phyloP scores from a whole-genome alignment of 352 stramenopile species.

The Saprolegnia diclina region DNA sequence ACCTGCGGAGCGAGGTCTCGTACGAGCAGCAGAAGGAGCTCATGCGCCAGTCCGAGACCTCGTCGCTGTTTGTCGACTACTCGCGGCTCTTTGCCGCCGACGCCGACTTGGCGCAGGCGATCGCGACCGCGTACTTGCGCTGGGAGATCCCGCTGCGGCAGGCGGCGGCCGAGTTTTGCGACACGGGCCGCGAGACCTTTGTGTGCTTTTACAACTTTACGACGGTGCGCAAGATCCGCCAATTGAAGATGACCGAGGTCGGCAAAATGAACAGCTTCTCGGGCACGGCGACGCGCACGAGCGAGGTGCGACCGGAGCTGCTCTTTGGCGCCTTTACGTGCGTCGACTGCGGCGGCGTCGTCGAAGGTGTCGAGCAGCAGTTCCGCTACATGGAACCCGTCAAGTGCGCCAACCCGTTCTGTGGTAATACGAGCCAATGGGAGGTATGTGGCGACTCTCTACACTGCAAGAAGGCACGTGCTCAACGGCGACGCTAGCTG shows the following conservation, averaged over 20 bases:
- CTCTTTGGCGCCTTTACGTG: slow-evolving; percentile 94
- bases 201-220: slow-evolving; percentile 87
- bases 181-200: slow-evolving; percentile 60
- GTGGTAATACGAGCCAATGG: slow-evolving; percentile 84
- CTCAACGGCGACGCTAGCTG: slow-evolving; percentile 35
- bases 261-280: slow-evolving; percentile 90
- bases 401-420: slow-evolving; percentile 95
- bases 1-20: slow-evolving; percentile 75
- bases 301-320: slow-evolving; percentile 96
- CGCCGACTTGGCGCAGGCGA: slow-evolving; percentile 65
- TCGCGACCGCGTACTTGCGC: slow-evolving; percentile 82
- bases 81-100: slow-evolving; percentile 79
- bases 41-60: slow-evolving; percentile 83
- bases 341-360: slow-evolving; percentile 89
- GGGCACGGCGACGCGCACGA: slow-evolving; percentile 96
- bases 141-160: slow-evolving; percentile 48
- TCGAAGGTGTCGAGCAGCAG: slow-evolving; percentile 93
- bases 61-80: slow-evolving; percentile 84
- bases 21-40: slow-evolving; percentile 82
- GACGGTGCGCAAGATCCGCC: slow-evolving; percentile 72
- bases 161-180: slow-evolving; percentile 27
- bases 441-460: slow-evolving; percentile 31
- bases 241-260: slow-evolving; percentile 90
- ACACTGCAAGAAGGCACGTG: background rate
- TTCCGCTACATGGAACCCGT: slow-evolving; percentile 97